Conservation (phyloP, 306 rosid species). For the Citrullus amarus region DNA sequence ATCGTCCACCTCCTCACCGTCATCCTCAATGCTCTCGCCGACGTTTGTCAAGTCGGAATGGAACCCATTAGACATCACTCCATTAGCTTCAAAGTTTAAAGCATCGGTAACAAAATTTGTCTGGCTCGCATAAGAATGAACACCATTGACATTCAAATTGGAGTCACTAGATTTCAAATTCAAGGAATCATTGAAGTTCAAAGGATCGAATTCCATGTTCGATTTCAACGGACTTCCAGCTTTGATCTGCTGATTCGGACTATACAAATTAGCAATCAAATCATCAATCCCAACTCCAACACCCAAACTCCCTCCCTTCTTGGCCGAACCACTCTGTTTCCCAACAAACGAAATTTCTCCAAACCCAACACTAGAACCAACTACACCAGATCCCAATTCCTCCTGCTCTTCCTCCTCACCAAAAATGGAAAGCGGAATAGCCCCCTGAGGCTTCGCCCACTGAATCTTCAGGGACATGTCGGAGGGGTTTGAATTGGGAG, state of each 20-base stretch:
- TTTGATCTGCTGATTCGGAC: slow-evolving; percentile 21
- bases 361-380: slow-evolving; percentile 11
- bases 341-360: slow-evolving; percentile 13
- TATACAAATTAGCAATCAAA: slow-evolving; percentile 35
- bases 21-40: slow-evolving; percentile 26
- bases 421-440: slow-evolving; percentile 80
- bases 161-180: slow-evolving; percentile 6
- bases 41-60: slow-evolving; percentile 21
- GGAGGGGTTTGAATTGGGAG: slow-evolving; percentile 11
- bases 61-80: slow-evolving; percentile 14
- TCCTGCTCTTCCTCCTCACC: slow-evolving; percentile 46
- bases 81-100: slow-evolving; percentile 7
- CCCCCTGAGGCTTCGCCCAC: slow-evolving; percentile 52
- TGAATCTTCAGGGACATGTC: slow-evolving; percentile 13
- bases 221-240: slow-evolving; percentile 23
- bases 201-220: background rate
- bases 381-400: slow-evolving; percentile 16
- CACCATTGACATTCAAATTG: slow-evolving; percentile 13
- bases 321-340: slow-evolving; percentile 17
- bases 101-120: slow-evolving; percentile 4
- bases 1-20: slow-evolving; percentile 12
- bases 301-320: slow-evolving; percentile 27
- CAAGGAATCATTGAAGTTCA: background rate
- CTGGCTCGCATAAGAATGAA: slow-evolving; percentile 1
- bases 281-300: slow-evolving; percentile 28